These are phyloP conservation scores for Sphaerobolus stellatus DNA, from an alignment of 1,284 basidiomycete genomes.

Conservation along the genomic window DNA sequence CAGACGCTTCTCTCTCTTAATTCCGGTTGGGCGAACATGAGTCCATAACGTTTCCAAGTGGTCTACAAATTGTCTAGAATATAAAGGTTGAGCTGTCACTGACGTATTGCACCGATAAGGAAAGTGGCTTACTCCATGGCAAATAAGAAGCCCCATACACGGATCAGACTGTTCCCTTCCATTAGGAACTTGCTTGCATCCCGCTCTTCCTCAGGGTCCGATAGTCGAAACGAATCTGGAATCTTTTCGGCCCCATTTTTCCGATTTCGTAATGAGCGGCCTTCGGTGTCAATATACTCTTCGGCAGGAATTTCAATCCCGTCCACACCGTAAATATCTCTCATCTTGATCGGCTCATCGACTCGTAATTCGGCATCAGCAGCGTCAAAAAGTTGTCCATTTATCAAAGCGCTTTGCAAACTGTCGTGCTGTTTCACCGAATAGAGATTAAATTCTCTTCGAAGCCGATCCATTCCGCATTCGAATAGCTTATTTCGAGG, in stretches of 20 bases:
- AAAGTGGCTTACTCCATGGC: constrained; percentile 25
- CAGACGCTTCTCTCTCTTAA: constrained; percentile 17
- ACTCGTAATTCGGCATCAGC: constrained; percentile 15
- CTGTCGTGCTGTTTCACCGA: constrained; percentile 15
- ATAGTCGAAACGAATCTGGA: no score
- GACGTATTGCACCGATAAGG: not conserved
- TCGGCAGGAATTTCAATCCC: not conserved
- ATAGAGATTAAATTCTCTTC: constrained; percentile 15
- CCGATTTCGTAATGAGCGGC: constrained; percentile 10
- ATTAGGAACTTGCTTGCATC: constrained; percentile 6
- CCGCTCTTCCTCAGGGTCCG: constrained; percentile 8
- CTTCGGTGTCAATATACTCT: not conserved
- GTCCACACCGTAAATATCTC: constrained; percentile 13
- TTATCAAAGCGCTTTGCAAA: constrained; percentile 12
- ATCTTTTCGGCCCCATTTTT: constrained; percentile 6
- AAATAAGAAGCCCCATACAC: constrained; percentile 32
- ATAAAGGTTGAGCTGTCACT: not conserved
- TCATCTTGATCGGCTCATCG: constrained; percentile 15
- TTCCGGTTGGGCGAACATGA: not conserved
- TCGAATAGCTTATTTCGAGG: no score
- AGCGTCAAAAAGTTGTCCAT: constrained; percentile 14
- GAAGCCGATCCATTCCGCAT: constrained; percentile 9
- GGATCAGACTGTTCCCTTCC: constrained; percentile 22
- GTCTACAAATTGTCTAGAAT: constrained; percentile 23
- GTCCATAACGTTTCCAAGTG: constrained; percentile 17